phyloP scores from a whole-genome alignment of 2,329 filamentous ascomycete species.

The Bretziella fagacearum region DNA sequence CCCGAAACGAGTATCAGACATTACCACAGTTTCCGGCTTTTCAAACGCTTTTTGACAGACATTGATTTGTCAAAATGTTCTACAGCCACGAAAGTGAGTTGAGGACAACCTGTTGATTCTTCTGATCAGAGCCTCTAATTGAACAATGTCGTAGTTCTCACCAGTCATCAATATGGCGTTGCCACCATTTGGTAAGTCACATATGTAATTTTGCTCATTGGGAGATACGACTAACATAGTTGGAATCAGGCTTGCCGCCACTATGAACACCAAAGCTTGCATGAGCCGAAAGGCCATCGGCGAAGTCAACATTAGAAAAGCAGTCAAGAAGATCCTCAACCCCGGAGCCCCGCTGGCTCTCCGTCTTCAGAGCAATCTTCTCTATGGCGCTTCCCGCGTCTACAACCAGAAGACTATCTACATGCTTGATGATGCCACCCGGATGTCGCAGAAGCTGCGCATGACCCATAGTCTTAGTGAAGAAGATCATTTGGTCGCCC shows the following conservation, averaged over 20 bases:
- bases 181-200: conserved; percentile 71
- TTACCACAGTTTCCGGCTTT: too few relatives aligned
- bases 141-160: too few relatives aligned
- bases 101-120: background rate
- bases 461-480: conserved; percentile 17
- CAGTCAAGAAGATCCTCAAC: conserved; percentile 74
- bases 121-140: too few relatives aligned
- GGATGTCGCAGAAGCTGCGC: conserved; percentile 26
- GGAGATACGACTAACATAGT: conserved; percentile 2
- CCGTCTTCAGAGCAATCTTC: conserved; percentile 72
- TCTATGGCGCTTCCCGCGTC: conserved; percentile 73
- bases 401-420: conserved; percentile 79
- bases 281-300: conserved; percentile 79
- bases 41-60: background rate
- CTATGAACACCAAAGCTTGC: conserved; percentile 55
- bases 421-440: conserved; percentile 63
- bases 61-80: conserved; percentile 47
- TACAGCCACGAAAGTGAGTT: conserved; percentile 81
- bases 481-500: conserved; percentile 35
- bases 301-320: conserved; percentile 69
- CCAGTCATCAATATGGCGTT: conserved; percentile 73
- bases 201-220: background rate
- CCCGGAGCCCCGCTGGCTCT: conserved; percentile 73
- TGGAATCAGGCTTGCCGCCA: conserved; percentile 65
- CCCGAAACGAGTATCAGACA: too few relatives aligned